A percentile compares a stretch with the other conserved stretches of the same genome.
These are phyloP conservation scores for Neonectria neomacrospora DNA, from an alignment of 2,329 filamentous ascomycete species.

Conservation along the genomic window DNA sequence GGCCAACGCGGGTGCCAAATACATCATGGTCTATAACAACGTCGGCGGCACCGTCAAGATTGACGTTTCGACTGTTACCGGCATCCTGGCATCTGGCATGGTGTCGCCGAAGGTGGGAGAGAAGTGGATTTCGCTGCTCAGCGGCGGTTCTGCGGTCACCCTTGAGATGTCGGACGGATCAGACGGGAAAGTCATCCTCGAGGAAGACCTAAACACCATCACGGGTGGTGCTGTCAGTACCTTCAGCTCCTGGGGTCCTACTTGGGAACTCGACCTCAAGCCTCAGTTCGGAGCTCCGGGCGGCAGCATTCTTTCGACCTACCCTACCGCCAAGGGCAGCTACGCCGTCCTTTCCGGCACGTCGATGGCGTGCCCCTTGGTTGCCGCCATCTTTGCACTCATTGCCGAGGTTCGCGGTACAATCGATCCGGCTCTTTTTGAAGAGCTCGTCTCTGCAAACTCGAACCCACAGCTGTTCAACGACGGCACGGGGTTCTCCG, in stretches of 20 bases:
- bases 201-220: conserved; percentile 50
- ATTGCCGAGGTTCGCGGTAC: conserved; percentile 62
- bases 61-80: conserved; percentile 46
- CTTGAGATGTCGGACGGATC: conserved; percentile 57
- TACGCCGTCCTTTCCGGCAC: conserved; percentile 67
- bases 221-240: conserved; percentile 64
- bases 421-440: conserved; percentile 53
- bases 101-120: conserved; percentile 55
- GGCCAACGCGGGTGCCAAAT: conserved; percentile 65
- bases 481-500: neutral
- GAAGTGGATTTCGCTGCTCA: conserved; percentile 56
- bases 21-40: conserved; percentile 72
- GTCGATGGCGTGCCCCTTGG: conserved; percentile 70
- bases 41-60: conserved; percentile 48
- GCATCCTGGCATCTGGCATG: conserved; percentile 54
- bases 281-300: conserved; percentile 66
- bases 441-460: neutral
- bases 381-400: conserved; percentile 65
- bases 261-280: conserved; percentile 67
- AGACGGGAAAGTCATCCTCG: conserved; percentile 50
- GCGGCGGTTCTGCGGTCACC: conserved; percentile 56
- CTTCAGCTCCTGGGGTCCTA: conserved; percentile 70
- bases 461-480: conserved; percentile 3
- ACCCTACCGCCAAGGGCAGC: conserved; percentile 55
- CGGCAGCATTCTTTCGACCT: conserved; percentile 69